Base-by-base conservation (phyloP, 140 eudicot species). In the Ambrosia hybrid region DNA sequence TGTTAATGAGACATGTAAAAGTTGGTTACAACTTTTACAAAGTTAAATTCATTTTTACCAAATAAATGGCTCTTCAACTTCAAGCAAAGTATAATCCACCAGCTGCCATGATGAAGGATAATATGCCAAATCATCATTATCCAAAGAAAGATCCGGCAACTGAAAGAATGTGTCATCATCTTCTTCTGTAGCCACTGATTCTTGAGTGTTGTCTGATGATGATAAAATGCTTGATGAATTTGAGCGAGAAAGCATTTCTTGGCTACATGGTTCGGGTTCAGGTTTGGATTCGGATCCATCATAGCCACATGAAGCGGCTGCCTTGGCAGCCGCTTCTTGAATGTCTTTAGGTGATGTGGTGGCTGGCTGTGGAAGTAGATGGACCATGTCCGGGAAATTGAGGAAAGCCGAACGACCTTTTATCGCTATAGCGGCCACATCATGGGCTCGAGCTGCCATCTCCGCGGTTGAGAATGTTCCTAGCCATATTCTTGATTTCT, bases 301-400 rank as follows among this genome's bases (percentile, higher is more conserved):
- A 6, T 38, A 70, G 30, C 60, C 57, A 6, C 72, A 87, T 13
- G 82, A 53, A 41, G 71, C 83, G 1, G 95, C 96, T 8, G 96
- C 96, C 82, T 83, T 79, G 8, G 94, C 85, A 0, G 96, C 94
- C 10, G 96, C 96, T 36, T 81, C 91, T 77, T 90, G 96, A 60
- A 90, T 90, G 77, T 90, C 96, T 74, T 90, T 90, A 5, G 89
- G 87, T 9, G 91, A 75, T 6, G 75, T 83, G 67, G 94, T 78
- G 76, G 84, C 90, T 1, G 96, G 96, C 11, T 83, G 87, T 9
- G 96, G 96, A 36, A 90, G 84, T 48, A 71, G 78, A 33, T 81
- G 83, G 17, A 85, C 86, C 53, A 72, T 16, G 26, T 83, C 73
- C 0, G 92, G 88, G 70, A 86, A 86, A 45, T 86, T 86, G 56